These are phyloP conservation scores for Naganishia kalamii DNA, from an alignment of 768 basidiomycete species.

Conservation along the genomic window DNA sequence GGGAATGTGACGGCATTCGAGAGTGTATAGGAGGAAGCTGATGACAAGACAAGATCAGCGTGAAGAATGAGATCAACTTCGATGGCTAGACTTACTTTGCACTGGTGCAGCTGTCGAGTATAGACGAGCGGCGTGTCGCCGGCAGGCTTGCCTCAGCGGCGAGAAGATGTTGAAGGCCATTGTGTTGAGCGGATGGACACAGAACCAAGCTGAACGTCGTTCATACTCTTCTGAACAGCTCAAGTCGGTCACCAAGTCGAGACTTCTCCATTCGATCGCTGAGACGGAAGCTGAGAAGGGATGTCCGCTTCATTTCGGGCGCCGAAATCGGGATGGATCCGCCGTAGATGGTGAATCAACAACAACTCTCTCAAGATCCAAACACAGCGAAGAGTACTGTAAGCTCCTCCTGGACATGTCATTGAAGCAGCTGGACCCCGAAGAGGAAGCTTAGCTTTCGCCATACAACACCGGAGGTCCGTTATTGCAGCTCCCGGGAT, in stretches of 20 bases:
- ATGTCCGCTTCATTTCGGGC: neutral
- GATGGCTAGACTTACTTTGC: neutral
- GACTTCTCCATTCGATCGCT: constrained; percentile 3
- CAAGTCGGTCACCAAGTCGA: neutral
- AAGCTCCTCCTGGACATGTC: no score
- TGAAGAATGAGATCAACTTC: neutral
- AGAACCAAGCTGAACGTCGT: neutral
- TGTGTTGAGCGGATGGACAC: neutral
- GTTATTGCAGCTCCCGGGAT: neutral
- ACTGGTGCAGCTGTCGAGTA: neutral
- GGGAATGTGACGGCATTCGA: constrained; percentile 26
- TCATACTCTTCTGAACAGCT: neutral
- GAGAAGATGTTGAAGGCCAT: constrained; percentile 7
- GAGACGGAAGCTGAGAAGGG: neutral
- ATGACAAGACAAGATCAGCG: neutral
- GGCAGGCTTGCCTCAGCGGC: neutral
- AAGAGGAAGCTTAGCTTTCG: no score
- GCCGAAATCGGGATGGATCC: neutral
- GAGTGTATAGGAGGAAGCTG: constrained; percentile 29
- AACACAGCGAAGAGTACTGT: no score
- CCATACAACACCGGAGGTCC: no score
- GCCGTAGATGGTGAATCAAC: constrained; percentile 15
- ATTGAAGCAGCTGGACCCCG: no score
- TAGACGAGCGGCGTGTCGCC: neutral
- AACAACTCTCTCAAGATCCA: no score